Conservation (phyloP, 345 rosid species). For the Gossypium mustelinum region DNA sequence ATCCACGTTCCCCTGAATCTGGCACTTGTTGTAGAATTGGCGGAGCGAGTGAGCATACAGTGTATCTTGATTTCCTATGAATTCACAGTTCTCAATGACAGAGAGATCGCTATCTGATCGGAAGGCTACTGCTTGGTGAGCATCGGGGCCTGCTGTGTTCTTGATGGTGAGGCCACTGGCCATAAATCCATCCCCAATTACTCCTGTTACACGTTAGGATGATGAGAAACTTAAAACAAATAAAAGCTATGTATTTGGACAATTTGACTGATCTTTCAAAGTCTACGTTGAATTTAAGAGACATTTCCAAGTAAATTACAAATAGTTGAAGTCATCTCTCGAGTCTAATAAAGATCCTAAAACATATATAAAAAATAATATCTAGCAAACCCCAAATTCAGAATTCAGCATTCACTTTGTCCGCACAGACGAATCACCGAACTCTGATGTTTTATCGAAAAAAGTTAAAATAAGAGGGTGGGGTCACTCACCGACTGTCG, state of each 20-base stretch:
- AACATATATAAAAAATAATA: too few species aligned
- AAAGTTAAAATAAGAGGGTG: neutral
- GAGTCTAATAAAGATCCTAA: too few species aligned
- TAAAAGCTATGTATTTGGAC: too few species aligned
- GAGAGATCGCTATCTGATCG: constrained; percentile 82
- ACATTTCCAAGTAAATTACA: too few species aligned
- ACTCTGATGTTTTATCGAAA: too few species aligned
- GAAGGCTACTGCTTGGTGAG: constrained; percentile 93
- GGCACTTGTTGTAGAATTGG: constrained; percentile 77
- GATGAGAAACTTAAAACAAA: neutral
- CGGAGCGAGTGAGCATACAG: constrained; percentile 81
- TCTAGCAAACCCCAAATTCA: too few species aligned
- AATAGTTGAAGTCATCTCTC: too few species aligned
- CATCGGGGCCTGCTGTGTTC: constrained; percentile 82
- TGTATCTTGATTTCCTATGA: constrained; percentile 90
- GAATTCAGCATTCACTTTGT: too few species aligned
- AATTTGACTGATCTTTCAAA: too few species aligned
- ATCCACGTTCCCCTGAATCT: constrained; percentile 83
- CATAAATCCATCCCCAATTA: constrained; percentile 94
- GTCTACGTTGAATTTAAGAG: too few species aligned
- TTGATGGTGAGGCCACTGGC: constrained; percentile 72
- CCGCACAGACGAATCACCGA: too few species aligned
- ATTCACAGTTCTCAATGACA: constrained; percentile 70
- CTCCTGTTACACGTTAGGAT: constrained; percentile 36
- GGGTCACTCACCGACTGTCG: constrained; percentile 63